These are phyloP conservation scores for Vitis riparia DNA, from an alignment of 164 flowering plant species.

Conservation along the genomic window DNA sequence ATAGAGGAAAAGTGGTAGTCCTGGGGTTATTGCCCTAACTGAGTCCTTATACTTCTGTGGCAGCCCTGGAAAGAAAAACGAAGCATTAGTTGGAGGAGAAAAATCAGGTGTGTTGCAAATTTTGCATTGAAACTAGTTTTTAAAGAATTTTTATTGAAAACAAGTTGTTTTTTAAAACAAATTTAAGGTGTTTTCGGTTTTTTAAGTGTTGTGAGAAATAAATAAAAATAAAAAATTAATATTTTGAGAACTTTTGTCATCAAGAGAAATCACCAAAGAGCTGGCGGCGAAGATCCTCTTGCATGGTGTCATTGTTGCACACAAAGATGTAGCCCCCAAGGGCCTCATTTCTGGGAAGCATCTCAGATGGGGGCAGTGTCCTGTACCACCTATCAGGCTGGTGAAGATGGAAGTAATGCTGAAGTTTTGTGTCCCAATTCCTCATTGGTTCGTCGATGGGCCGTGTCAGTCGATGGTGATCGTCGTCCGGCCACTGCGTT, in stretches of 20 bases:
- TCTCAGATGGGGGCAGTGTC: conserved; percentile 24
- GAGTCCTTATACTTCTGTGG: conserved; percentile 22
- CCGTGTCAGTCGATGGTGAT: too few relatives aligned
- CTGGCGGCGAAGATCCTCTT: conserved; percentile 22
- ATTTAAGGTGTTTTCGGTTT: neutral
- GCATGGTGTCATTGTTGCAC: conserved; percentile 29
- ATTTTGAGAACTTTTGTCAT: too few relatives aligned
- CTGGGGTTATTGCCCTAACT: conserved; percentile 27
- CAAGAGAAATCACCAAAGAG: conserved; percentile 17
- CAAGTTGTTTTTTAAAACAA: neutral
- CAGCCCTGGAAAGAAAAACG: conserved; percentile 10
- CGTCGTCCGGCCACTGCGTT: too few relatives aligned
- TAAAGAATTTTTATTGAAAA: neutral
- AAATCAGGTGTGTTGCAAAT: too few relatives aligned
- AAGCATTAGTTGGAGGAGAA: neutral
- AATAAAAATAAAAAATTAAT: too few relatives aligned
- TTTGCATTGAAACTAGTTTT: too few relatives aligned
- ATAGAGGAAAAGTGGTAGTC: conserved; percentile 25
- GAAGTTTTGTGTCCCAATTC: too few relatives aligned
- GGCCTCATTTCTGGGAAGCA: conserved; percentile 21
- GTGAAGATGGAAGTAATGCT: neutral
- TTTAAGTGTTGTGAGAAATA: too few relatives aligned
- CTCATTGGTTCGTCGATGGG: too few relatives aligned
- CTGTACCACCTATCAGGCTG: conserved; percentile 18
- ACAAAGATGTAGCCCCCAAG: conserved; percentile 25